A percentile compares a stretch with the other conserved stretches of the same genome.
These are phyloP conservation scores for Irpex sp. DNA, from an alignment of 1,284 basidiomycete genomes.

Conservation along the genomic window DNA sequence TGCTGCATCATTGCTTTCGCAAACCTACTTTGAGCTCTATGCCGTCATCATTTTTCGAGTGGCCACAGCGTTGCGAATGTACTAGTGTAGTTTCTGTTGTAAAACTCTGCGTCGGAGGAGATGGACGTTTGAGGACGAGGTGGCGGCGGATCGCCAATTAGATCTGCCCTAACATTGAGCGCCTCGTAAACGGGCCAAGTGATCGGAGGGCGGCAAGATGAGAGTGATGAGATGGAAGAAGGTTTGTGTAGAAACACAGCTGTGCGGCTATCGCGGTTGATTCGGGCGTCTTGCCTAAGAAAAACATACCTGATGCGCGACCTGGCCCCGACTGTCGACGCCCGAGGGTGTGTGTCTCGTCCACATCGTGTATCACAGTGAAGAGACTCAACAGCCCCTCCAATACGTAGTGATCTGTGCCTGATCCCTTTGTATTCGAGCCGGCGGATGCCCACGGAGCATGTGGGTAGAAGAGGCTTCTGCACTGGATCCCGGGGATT, in stretches of 20 bases:
- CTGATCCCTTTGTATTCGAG: neutral
- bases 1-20: too few species aligned
- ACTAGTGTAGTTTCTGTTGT: neutral
- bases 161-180: neutral
- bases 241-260: neutral
- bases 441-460: neutral
- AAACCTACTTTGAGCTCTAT: too few species aligned
- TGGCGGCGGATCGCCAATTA: neutral
- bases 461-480: too few species aligned
- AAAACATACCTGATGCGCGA: neutral
- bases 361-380: neutral
- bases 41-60: too few species aligned
- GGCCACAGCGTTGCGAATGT: too few species aligned
- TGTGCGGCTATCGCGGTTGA: neutral
- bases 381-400: neutral
- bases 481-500: neutral
- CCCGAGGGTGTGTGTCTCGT: neutral
- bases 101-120: neutral
- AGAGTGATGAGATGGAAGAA: neutral
- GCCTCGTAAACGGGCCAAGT: neutral
- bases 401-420: neutral
- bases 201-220: neutral
- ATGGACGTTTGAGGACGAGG: too few species aligned
- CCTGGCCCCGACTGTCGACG: neutral
- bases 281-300: neutral